phyloP scores from a whole-genome alignment of 129 eudicot species.

The Lonicera japonica region DNA sequence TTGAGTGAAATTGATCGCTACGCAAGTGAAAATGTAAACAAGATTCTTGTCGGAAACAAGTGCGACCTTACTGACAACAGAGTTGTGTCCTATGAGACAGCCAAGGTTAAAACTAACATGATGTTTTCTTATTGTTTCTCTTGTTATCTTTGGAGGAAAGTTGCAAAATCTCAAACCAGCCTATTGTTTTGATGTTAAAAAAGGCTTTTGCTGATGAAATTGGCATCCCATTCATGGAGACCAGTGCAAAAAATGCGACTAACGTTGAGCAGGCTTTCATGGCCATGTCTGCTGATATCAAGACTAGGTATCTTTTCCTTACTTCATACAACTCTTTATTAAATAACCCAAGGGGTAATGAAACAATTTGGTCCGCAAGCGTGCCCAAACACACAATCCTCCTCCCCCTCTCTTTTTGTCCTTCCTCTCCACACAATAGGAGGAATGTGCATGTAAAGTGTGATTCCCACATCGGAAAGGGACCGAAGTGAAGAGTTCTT shows the following conservation, averaged over 20 bases:
- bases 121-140: no score
- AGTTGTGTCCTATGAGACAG: slow-evolving; percentile 70
- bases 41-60: slow-evolving; percentile 88
- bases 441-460: no score
- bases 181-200: background rate
- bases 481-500: no score
- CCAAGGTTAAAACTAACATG: slow-evolving; percentile 45
- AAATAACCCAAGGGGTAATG: background rate
- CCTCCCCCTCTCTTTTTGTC: no score
- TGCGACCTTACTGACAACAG: slow-evolving; percentile 59
- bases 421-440: no score
- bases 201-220: slow-evolving; percentile 83
- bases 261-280: slow-evolving; percentile 88
- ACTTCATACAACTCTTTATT: background rate
- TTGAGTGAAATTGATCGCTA: slow-evolving; percentile 78
- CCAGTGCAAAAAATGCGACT: slow-evolving; percentile 77
- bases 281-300: slow-evolving; percentile 83
- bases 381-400: no score
- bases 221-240: slow-evolving; percentile 85
- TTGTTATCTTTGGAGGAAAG: background rate
- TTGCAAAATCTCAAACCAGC: background rate
- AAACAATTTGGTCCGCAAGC: background rate
- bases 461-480: no score
- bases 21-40: slow-evolving; percentile 81
- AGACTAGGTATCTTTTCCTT: slow-evolving; percentile 44